phyloP scores from a whole-genome alignment of 2,329 filamentous ascomycete species.

The Zymoseptoria crescenta region DNA sequence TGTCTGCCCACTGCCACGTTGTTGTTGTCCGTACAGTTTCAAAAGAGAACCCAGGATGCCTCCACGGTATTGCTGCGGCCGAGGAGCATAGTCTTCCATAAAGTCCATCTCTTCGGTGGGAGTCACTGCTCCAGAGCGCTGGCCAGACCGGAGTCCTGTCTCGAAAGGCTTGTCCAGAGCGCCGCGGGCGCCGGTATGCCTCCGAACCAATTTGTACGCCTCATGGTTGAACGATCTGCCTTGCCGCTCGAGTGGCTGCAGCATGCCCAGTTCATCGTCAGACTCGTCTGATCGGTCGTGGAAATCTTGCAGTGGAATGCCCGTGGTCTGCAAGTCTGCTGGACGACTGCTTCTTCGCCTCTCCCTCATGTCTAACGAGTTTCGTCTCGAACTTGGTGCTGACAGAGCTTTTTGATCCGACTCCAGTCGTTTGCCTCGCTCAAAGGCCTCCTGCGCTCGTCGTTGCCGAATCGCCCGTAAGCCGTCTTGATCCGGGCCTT shows the following conservation, averaged over 20 bases:
- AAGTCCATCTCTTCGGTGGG: constrained; percentile 43
- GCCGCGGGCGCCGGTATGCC: constrained; percentile 28
- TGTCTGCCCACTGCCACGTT: constrained; percentile 20
- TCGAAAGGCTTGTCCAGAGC: constrained; percentile 19
- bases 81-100: constrained; percentile 57
- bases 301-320: constrained; percentile 25
- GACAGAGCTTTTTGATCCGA: constrained; percentile 23
- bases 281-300: constrained; percentile 20
- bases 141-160: constrained; percentile 15
- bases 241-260: constrained; percentile 12
- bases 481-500: constrained; percentile 19
- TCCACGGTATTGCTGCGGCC: constrained; percentile 60
- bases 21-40: constrained; percentile 53
- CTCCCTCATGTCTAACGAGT: constrained; percentile 17
- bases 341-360: constrained; percentile 4
- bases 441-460: constrained; percentile 27
- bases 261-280: constrained; percentile 8
- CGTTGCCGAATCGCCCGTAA: constrained; percentile 14
- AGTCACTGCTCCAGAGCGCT: constrained; percentile 41
- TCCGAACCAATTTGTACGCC: constrained; percentile 39
- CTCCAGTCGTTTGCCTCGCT: constrained; percentile 30
- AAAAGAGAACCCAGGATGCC: constrained; percentile 67
- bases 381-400: constrained; percentile 23
- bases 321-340: constrained; percentile 11
- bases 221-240: constrained; percentile 30